Conservation (phyloP, 345 rosid species). For the Xanthoceras sorbifolium region DNA sequence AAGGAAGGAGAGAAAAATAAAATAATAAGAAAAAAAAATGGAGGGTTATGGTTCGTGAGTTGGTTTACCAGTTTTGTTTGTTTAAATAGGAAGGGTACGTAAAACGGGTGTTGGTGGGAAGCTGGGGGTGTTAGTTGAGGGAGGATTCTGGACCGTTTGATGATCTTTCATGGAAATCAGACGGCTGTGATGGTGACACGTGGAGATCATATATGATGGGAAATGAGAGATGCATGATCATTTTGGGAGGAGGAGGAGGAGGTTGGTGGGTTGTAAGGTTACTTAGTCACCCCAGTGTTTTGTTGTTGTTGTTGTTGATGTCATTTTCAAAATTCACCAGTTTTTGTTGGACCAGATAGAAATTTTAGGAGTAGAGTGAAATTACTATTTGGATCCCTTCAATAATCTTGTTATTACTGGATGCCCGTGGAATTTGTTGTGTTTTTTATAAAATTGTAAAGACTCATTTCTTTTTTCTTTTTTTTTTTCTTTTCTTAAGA, state of each 20-base stretch:
- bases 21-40: not conserved
- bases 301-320: not conserved
- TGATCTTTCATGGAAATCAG: constrained; percentile 19
- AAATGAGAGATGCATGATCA: constrained; percentile 23
- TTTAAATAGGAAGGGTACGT: constrained; percentile 23
- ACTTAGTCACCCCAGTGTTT: not conserved
- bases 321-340: not conserved
- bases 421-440: not conserved
- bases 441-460: not conserved
- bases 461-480: too few species aligned
- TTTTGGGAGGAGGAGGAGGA: not conserved
- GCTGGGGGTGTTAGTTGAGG: constrained; percentile 26
- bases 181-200: constrained; percentile 15
- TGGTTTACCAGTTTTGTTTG: constrained; percentile 14
- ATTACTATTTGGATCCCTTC: not conserved
- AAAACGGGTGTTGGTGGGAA: constrained; percentile 2
- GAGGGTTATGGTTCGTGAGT: not conserved
- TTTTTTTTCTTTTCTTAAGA: too few species aligned
- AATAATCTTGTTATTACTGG: not conserved
- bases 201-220: not conserved
- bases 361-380: not conserved
- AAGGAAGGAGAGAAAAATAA: not conserved
- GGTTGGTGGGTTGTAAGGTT: constrained; percentile 14
- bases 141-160: constrained; percentile 13
- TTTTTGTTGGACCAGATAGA: not conserved